A percentile compares a stretch with the other conserved stretches of the same genome.
Conservation (phyloP, 441 rosid genomes). For the Macaranga tanarius region DNA sequence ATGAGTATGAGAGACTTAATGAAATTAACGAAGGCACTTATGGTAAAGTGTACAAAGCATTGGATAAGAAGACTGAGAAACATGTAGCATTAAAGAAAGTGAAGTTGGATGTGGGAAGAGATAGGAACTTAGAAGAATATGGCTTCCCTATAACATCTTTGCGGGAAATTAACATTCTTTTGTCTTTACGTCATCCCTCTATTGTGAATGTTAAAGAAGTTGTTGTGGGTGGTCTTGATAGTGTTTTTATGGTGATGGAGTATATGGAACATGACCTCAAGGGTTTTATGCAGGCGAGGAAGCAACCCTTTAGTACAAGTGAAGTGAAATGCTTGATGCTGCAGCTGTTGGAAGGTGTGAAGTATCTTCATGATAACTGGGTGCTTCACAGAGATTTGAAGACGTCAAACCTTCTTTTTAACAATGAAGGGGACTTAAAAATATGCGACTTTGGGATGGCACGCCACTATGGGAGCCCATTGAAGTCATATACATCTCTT, state of each 20-base stretch:
- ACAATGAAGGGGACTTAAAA: slow-evolving; percentile 74
- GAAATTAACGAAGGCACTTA: slow-evolving; percentile 87
- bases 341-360: slow-evolving; percentile 75
- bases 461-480: slow-evolving; percentile 77
- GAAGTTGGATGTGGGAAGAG: slow-evolving; percentile 56
- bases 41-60: slow-evolving; percentile 82
- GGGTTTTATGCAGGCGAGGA: slow-evolving; percentile 65
- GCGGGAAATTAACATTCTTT: slow-evolving; percentile 82
- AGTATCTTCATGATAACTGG: slow-evolving; percentile 91
- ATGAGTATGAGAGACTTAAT: slow-evolving; percentile 66
- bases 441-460: slow-evolving; percentile 88
- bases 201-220: slow-evolving; percentile 80
- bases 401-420: slow-evolving; percentile 76
- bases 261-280: slow-evolving; percentile 85
- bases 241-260: slow-evolving; percentile 90
- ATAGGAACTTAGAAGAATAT: slow-evolving; percentile 36
- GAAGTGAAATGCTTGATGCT: slow-evolving; percentile 85
- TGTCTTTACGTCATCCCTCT: slow-evolving; percentile 66
- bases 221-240: slow-evolving; percentile 54
- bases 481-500: slow-evolving; percentile 69
- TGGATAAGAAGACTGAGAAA: slow-evolving; percentile 67
- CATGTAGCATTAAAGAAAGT: slow-evolving; percentile 84
- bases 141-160: slow-evolving; percentile 75
- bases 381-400: slow-evolving; percentile 86
- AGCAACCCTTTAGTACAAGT: slow-evolving; percentile 73